Base-by-base conservation (phyloP, 2,329 filamentous ascomycete genomes). In the Parafenestella ontariensis region DNA sequence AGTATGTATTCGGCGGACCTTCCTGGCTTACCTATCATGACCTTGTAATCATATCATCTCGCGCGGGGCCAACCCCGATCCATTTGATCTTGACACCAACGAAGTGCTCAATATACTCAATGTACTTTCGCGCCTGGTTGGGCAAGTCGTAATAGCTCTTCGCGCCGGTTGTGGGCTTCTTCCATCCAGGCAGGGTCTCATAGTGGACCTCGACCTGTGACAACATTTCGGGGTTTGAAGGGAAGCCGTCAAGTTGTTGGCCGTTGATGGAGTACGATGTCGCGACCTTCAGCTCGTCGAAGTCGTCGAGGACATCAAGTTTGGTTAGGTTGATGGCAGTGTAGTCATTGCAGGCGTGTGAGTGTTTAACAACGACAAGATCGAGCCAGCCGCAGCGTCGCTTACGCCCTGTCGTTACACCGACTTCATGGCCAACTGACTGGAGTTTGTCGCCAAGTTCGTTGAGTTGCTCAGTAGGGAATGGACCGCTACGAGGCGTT, bases 251-350 rank as follows among this genome's bases (percentile, higher is more conserved):
- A 10, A 89, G 74, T 50, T 78, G 77, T 67, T 83, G 70, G 39
- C 84, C 85, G 46, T 84, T 81, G 68, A 84, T 63, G 11, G 79
- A 79, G 78, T 96, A 96, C 2, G 85, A 87, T 13, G 89, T 85
- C 17, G 89, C 89, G 46, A 91, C 81, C 74, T 92, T 90, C 76
- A 96, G 84, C 68, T 86, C 87, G 9, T 85, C 81, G 72, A 96
- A 92, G 28, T 85, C 85, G 71, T 92, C 89, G 15, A 92, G 81
- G 33, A 92, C 82, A 64, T 91, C 88, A 20, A 90, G 82, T 75
- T 88, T 88, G 52, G 85, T 88, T 52, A 88, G 77, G 76, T 88
- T 88, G 65, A 87, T 77, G 40, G 79, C 75, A 0, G 86, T 86
- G 76, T 90, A 90, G 77, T 88, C 82, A 77, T 90, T 90, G 72